Evolutionary conservation across 768 basidiomycete species (phyloP).

Genomic region (Hericium erinaceus): DNA sequence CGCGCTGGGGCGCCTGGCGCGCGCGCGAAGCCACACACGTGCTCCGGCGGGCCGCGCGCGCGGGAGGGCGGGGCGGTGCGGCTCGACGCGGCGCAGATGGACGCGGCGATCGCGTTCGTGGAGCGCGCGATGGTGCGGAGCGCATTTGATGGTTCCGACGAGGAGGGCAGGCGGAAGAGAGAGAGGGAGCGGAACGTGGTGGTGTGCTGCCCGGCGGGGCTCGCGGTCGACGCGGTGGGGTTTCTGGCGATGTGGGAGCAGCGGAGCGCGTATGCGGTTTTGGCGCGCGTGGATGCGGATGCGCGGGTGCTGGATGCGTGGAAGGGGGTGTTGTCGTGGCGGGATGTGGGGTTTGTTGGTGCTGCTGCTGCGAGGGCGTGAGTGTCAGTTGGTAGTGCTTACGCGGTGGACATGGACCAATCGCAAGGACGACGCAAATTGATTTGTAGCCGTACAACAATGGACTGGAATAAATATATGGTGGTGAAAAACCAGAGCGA

Average conservation of each 20-base stretch:
- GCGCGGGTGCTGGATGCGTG: not conserved
- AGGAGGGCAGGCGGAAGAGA: not conserved
- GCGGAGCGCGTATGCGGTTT: not conserved
- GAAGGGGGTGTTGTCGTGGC: not conserved
- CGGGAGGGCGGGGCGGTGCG: not conserved
- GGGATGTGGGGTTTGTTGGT: not conserved
- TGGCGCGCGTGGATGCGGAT: not conserved
- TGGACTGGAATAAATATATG: no score
- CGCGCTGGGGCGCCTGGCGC: not conserved
- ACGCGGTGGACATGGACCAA: no score
- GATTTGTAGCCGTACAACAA: no score
- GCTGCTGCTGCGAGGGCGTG: not conserved
- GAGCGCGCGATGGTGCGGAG: not conserved
- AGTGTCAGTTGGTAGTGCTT: no score
- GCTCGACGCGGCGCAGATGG: no score
- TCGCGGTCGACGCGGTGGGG: not conserved
- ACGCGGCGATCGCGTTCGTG: not conserved
- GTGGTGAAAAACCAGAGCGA: no score
- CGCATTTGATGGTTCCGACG: not conserved
- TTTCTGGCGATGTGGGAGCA: not conserved
- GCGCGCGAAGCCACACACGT: not conserved
- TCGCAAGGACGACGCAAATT: no score
- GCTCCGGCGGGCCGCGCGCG: not conserved
- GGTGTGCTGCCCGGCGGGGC: not conserved
- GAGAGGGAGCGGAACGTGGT: not conserved